Evolutionary conservation across 345 rosid genomes (phyloP).

Genomic region (Camelina laxa): DNA sequence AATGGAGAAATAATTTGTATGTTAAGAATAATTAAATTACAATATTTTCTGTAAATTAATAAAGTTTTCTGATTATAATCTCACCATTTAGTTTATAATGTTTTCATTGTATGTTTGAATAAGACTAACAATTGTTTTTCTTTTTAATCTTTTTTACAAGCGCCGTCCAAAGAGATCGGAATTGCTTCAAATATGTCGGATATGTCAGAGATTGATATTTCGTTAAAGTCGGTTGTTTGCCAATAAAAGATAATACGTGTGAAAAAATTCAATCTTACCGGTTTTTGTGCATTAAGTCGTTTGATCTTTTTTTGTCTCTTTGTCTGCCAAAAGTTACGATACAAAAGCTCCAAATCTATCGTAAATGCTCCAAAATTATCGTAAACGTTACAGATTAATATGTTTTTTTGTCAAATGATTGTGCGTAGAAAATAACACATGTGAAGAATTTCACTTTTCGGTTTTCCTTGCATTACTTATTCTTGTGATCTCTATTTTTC

Average conservation of each 20-base stretch:
- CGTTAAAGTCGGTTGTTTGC: no score
- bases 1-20: no score
- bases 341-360: background rate
- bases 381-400: background rate
- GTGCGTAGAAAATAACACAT: background rate
- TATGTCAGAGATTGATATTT: no score
- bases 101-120: background rate
- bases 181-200: background rate
- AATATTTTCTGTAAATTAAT: no score
- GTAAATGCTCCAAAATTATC: background rate
- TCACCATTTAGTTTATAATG: no score
- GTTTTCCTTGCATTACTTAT: background rate
- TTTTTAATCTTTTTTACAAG: background rate
- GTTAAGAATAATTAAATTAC: no score
- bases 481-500: background rate
- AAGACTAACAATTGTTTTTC: background rate
- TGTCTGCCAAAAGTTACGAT: background rate
- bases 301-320: background rate
- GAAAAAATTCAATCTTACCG: background rate
- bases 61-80: no score
- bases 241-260: background rate
- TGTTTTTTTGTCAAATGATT: background rate
- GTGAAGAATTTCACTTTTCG: background rate
- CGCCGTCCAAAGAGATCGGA: background rate
- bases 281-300: background rate